Evolutionary conservation across 768 basidiomycete genomes (phyloP).

Genomic region (Suillus placidus): DNA sequence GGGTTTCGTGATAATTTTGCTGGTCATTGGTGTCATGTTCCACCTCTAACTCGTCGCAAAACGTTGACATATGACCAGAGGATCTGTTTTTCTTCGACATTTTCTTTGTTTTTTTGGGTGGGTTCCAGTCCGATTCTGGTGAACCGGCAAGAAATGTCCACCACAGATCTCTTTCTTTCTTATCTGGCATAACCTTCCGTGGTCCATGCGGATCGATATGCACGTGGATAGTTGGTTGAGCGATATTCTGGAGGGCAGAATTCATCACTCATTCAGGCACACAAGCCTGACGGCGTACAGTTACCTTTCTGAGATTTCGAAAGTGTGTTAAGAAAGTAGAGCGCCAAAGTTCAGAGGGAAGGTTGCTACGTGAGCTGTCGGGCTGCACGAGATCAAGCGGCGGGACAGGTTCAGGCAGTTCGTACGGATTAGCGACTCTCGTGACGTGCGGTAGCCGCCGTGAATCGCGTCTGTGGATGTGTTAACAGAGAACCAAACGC

Average conservation of each 20-base stretch:
- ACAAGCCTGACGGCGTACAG: background rate
- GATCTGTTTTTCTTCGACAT: conserved; percentile 17
- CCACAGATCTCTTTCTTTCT: conserved; percentile 74
- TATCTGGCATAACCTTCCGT: conserved; percentile 60
- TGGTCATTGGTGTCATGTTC: conserved; percentile 6
- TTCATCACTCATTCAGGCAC: conserved; percentile 14
- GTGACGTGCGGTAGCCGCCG: conserved; percentile 64
- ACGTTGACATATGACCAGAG: conserved; percentile 39
- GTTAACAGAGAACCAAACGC: conserved; percentile 14
- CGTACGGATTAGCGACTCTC: conserved; percentile 71
- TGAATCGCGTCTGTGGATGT: conserved; percentile 63
- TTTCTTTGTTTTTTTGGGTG: conserved; percentile 42
- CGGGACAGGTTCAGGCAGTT: conserved; percentile 32
- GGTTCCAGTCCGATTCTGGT: conserved; percentile 70
- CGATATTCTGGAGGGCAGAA: conserved; percentile 54
- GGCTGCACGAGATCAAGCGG: conserved; percentile 18
- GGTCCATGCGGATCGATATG: conserved; percentile 11
- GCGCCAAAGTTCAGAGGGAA: conserved; percentile 75
- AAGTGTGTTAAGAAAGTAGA: conserved; percentile 57
- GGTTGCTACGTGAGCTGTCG: conserved; percentile 28
- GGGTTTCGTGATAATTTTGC: background rate
- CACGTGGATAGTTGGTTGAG: conserved; percentile 56
- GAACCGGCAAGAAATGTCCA: conserved; percentile 76
- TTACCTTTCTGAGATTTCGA: conserved; percentile 62
- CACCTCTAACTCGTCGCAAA: conserved; percentile 31